Base-by-base conservation (phyloP, 306 rosid species). In the Vigna hirtella region DNA sequence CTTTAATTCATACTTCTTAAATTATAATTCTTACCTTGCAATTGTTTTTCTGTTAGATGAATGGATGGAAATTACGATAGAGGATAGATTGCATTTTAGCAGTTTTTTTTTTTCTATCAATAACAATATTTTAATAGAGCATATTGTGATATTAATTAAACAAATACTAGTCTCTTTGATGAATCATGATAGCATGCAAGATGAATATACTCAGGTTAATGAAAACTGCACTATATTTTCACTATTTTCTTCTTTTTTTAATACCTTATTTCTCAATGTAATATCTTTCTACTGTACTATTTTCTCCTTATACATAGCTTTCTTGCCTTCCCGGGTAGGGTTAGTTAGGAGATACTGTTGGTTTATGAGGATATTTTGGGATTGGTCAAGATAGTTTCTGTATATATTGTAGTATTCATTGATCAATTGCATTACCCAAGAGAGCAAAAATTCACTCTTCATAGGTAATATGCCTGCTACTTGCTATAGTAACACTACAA, bases 1-100 rank as follows among this genome's bases (percentile, higher is more conserved):
- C 17, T 26, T 71, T 77, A 77, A 13, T 47, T 64, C 56, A 77
- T n/a, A 4, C 34, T 34, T 53, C 63, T 63, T 40, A 16, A 70
- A 48, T 57, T 66, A 36, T 42, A 48, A 45, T 22, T 45, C 51
- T 30, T 45, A 24, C 30, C 26, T 5, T 18, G 52, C 69, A 38
- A 51, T 5, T 51, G 51, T 26, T 52, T 72, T 40, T 34, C 34
- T 30, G 65, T 61, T 50, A 64, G 61, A 72, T 30, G 69, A 79
- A 79, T 40, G 34, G 50, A 40, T 42, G 38, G 77, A 73, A 57
- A 4, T 7, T 43, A 42, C 12, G 63, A 10, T 18, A 12, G 38
- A 62, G 28, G 42, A 55, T 53, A 53, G 20, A 7, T 55, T 24
- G 28, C 6, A 58, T 56, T 36, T 72, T 45, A 55, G 13, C 77